Evolutionary conservation across 1,284 basidiomycete species (phyloP), one percentile per base, ranked within the genome.

Genomic region (Thelephora terrestris): DNA sequence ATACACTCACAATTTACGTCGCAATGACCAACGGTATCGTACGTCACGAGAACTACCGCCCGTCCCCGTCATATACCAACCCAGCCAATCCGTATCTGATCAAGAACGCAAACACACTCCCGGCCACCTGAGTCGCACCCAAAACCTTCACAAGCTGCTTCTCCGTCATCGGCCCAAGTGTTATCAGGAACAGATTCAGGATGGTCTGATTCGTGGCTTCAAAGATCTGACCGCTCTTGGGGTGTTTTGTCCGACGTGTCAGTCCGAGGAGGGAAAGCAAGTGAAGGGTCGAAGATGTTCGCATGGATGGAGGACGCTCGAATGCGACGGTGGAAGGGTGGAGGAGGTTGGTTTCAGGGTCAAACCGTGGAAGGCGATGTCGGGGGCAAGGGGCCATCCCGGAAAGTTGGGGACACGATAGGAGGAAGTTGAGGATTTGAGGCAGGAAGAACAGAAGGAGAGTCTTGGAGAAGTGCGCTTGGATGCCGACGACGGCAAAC

Each of bases 381-480:
- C 96, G 72, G 2, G 96, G 96, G 60, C 93, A 97, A 0, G 88
- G 86, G 6, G 99, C 89, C 7, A 99, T 65, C 1, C 90, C 89
- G 60, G 98, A 98, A 2, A 99, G 69, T 63, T 99, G 96, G 3
- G 96, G 96, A 56, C 86, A 91, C 20, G 92, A 96, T 35, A 98
- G 73, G 38, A 97, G 46, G 60, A 99, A 99, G 66, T 99, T 99
- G 79, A 98, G 91, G 53, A 97, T 87, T 63, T 99, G 96, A 4
- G 96, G 96, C 29, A 97, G 74, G 72, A 99, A 99, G 74, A 99
- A 98, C 24, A 99, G 72, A 45, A 98, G 74, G 4, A 99, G 71
- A 0, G 95, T 99, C 69, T 99, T 99, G 48, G 90, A 91, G 64
- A 96, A 98, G 65, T 99, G 96, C 0, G 90, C 93, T 59, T 95